phyloP scores from a whole-genome alignment of 2,329 filamentous ascomycete genomes.

The Ceratocystis harringtonii region DNA sequence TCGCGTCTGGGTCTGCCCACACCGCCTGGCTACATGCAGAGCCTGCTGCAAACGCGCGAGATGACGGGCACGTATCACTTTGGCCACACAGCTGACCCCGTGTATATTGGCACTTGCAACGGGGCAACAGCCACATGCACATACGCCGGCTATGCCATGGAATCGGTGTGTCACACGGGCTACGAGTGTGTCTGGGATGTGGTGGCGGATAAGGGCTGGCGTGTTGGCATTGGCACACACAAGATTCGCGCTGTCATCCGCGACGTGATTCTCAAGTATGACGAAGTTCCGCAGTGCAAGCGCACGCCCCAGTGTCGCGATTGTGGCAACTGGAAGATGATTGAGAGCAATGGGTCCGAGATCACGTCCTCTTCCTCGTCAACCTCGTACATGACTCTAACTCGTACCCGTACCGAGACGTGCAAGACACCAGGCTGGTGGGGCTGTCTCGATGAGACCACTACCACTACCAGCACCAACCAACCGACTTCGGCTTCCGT shows the following conservation, averaged over 20 bases:
- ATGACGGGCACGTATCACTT: slow-evolving; percentile 77
- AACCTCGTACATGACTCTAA: slow-evolving; percentile 31
- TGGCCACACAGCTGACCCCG: slow-evolving; percentile 87
- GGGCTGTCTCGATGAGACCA: slow-evolving; percentile 58
- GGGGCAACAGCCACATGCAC: slow-evolving; percentile 79
- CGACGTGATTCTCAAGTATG: slow-evolving; percentile 74
- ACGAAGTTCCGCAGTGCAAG: slow-evolving; percentile 61
- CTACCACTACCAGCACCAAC: slow-evolving; percentile 30
- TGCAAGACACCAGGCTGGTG: slow-evolving; percentile 91
- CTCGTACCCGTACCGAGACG: slow-evolving; percentile 67
- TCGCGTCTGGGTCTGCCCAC: slow-evolving; percentile 70
- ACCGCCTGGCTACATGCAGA: slow-evolving; percentile 62
- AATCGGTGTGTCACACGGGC: slow-evolving; percentile 83
- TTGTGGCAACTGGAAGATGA: slow-evolving; percentile 88
- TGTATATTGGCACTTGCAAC: slow-evolving; percentile 89
- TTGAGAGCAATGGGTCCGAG: slow-evolving; percentile 78
- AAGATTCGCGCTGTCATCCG: slow-evolving; percentile 78
- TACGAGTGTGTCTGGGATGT: slow-evolving; percentile 84
- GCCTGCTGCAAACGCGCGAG: slow-evolving; percentile 52
- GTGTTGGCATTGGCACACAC: slow-evolving; percentile 80
- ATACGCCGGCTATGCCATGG: slow-evolving; percentile 82
- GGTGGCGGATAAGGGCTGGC: slow-evolving; percentile 80
- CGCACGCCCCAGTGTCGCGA: slow-evolving; percentile 70
- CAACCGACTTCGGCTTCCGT: slow-evolving; percentile 22
- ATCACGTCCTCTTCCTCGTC: slow-evolving; percentile 46